Conservation (phyloP, 495 filamentous ascomycete species). For the Penicillium paxilli region DNA sequence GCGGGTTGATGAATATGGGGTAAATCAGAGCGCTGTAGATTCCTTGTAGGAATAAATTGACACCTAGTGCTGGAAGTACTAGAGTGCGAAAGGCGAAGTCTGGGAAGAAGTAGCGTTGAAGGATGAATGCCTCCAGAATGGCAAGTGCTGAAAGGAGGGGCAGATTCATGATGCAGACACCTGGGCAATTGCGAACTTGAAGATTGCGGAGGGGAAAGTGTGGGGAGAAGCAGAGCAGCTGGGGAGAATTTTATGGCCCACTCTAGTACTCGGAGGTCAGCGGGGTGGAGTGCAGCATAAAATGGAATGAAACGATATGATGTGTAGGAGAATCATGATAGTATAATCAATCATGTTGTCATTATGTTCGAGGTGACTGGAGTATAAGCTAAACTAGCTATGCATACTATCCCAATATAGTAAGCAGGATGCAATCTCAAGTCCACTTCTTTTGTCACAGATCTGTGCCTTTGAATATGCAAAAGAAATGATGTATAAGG, state of each 20-base stretch:
- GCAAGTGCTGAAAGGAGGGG: slow-evolving; percentile 20
- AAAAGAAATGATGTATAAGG: too few relatives aligned
- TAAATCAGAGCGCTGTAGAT: slow-evolving; percentile 62
- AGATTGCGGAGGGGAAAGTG: neutral
- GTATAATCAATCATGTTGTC: too few relatives aligned
- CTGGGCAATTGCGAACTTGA: too few relatives aligned
- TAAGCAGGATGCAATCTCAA: neutral
- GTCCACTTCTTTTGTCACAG: too few relatives aligned
- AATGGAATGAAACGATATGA: too few relatives aligned
- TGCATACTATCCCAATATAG: neutral
- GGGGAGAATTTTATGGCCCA: neutral
- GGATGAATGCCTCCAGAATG: slow-evolving; percentile 29
- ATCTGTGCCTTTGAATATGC: neutral
- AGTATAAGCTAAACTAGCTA: too few relatives aligned
- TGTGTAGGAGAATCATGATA: too few relatives aligned
- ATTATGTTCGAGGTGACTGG: too few relatives aligned
- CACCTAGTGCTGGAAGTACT: slow-evolving; percentile 17
- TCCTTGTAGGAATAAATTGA: slow-evolving; percentile 25
- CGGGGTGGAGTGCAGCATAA: neutral
- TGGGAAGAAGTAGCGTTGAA: slow-evolving; percentile 30
- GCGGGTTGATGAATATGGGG: slow-evolving; percentile 71
- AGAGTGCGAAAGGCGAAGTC: slow-evolving; percentile 27
- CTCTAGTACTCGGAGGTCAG: too few relatives aligned
- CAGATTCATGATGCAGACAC: neutral
- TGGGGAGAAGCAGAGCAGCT: neutral